Evolutionary conservation across 805 yeast genomes (phyloP).

Genomic region (Lipomyces yamadae): DNA sequence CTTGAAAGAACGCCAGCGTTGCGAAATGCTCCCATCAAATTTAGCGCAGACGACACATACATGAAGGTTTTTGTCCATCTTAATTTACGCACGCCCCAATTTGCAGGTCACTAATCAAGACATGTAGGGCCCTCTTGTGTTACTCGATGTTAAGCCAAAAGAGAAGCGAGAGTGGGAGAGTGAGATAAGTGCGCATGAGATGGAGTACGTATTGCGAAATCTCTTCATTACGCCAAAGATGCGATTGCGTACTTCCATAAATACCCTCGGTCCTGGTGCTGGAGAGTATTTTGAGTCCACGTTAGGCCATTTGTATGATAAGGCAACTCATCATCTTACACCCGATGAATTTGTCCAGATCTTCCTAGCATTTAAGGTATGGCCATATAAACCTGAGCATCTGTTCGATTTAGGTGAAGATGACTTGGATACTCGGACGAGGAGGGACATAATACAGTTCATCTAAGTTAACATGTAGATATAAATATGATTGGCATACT

Average conservation of each 20-base stretch:
- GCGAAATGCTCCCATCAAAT: constrained; percentile 16
- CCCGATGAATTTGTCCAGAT: constrained; percentile 60
- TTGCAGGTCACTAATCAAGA: background rate
- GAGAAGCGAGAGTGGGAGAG: constrained; percentile 42
- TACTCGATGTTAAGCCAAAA: constrained; percentile 62
- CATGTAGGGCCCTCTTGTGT: constrained; percentile 45
- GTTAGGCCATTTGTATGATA: constrained; percentile 50
- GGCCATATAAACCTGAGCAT: constrained; percentile 86
- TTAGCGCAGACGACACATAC: constrained; percentile 31
- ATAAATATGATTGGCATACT: background rate
- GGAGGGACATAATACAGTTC: constrained; percentile 3
- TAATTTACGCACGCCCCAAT: background rate
- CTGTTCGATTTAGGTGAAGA: constrained; percentile 52
- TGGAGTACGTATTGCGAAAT: constrained; percentile 70
- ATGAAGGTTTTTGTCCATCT: background rate
- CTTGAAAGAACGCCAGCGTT: constrained; percentile 2
- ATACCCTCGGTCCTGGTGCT: constrained; percentile 82
- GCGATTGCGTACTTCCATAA: constrained; percentile 54
- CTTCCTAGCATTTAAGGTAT: constrained; percentile 58
- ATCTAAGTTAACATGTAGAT: background rate
- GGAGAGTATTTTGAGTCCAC: constrained; percentile 44
- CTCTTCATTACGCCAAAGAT: constrained; percentile 56
- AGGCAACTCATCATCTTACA: constrained; percentile 55
- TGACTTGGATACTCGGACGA: constrained; percentile 6
- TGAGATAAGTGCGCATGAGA: constrained; percentile 56